Base-by-base conservation (phyloP, 2,329 filamentous ascomycete genomes). In the Verticillium zaregamsianum region DNA sequence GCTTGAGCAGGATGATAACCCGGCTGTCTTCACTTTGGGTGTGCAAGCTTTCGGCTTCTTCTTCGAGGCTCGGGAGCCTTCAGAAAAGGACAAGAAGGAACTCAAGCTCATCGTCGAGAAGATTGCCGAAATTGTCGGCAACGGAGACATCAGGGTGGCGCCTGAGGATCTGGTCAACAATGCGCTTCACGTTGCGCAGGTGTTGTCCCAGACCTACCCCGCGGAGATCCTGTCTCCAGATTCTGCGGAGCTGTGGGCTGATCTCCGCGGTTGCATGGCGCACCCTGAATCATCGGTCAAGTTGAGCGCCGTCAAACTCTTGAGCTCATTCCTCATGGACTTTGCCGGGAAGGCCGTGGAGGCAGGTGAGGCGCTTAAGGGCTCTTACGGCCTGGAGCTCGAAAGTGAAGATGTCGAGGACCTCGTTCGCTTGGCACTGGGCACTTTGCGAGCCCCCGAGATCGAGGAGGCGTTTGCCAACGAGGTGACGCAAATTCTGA, bases 31-130 rank as follows among this genome's bases (percentile, higher is more conserved):
- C 58, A 86, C 87, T 63, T 85, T 94, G 25, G 91, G 90, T 1
- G 80, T 97, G 59, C 90, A 95, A 71, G 86, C 90, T 33, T 97
- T 93, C 78, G 85, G 87, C 1, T 86, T 95, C 58, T 96, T 94
- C 73, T 90, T 97, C 62, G 90, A 95, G 63, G 85, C 84, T 0
- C 83, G 84, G 37, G 85, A 86, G 40, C 79, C 83, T 3, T 80
- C 79, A 2, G 71, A 80, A 9, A 86, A 85, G 63, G 87, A 87
- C 63, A 82, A 85, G 63, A 90, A 89, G 68, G 90, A 96, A 69
- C 78, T 91, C 12, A 80, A 82, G 12, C 82, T 87, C 39, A 80
- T 93, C 59, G 78, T 88, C 15, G 80, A 76, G 66, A 85, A 79
- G 61, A 79, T 86, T 9, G 71, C 83, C 7, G 73, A 80, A 7